Base-by-base conservation (phyloP, 2,329 filamentous ascomycete genomes). In the Colletotrichum neosansevieriae region DNA sequence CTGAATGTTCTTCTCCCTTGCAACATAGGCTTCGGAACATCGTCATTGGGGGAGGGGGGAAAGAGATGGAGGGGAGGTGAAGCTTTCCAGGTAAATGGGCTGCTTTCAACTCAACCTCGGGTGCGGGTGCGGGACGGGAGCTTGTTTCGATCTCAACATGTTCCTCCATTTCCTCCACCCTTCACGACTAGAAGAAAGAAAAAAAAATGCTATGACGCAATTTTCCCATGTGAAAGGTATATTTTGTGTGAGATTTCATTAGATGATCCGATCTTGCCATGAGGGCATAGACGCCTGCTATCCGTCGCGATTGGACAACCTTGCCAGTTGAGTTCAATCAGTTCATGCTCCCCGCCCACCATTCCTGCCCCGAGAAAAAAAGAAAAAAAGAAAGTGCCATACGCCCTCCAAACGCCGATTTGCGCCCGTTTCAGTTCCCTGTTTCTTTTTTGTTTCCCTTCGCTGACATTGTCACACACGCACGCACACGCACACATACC, bases 181-280 rank as follows among this genome's bases (percentile, higher is more conserved):
- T 29, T 29, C 29, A 29, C 29, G 6, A 29, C 29, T 7, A 29
- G 3, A 6, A 2, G 7, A 29, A 29, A 29, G 6, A 29, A 9
- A 29, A 7, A 9, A 29, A 29, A 29, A 29, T 1, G 6, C 29
- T 47, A 66, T 9, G n/a, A 45, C 42, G 17, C 9, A 45, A 6
- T 7, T 17, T 17, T 44, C 13, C 29, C 57, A 59, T 59, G 57
- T 59, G 57, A 59, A 57, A 19, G 58, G 15, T 13, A 57, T 29
- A 40, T 34, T 32, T 15, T 24, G 45, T 61, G 15, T 47, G 51
- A 67, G n/a, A 34, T 58, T 40, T 34, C 19, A 34, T 15, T 44
- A 29, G 62, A 54, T 50, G 54, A 42, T 68, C 34, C 40, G 49
- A 62, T 66, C 32, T 62, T 34, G 6, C n/a, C 63, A 40, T 64